phyloP scores from a whole-genome alignment of 139 green algal species.

The Mesotaenium endlicherianum region DNA sequence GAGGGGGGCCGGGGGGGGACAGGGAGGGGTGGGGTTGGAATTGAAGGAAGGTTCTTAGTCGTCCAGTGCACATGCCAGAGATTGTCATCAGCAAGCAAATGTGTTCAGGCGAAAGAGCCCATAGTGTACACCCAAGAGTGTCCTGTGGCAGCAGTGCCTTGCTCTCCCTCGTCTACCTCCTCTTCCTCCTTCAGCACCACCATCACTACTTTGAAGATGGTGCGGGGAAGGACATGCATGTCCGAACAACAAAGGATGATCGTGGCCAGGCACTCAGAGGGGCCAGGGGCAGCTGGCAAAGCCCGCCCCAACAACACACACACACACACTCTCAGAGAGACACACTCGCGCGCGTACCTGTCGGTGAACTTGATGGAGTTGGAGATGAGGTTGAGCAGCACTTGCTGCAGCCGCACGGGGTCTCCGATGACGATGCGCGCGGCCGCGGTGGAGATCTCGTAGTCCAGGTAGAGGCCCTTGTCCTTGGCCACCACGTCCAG shows the following conservation, averaged over 20 bases:
- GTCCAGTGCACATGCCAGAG: background rate
- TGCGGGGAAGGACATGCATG: background rate
- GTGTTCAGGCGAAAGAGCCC: too few relatives aligned
- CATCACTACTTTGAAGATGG: background rate
- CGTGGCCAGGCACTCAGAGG: background rate
- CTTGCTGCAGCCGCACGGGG: conserved; percentile 21
- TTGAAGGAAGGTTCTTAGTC: background rate
- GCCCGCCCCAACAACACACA: background rate
- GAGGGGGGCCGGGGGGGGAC: background rate
- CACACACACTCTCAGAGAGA: background rate
- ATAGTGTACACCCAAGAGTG: too few relatives aligned
- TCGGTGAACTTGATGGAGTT: conserved; percentile 44
- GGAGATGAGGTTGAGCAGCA: conserved; percentile 41
- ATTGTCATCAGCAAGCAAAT: background rate
- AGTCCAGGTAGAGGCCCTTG: conserved; percentile 23
- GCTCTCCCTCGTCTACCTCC: too few relatives aligned
- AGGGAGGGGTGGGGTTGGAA: background rate
- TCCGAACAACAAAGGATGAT: background rate
- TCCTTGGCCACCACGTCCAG: conserved; percentile 33
- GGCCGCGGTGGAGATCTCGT: background rate
- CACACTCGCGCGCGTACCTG: background rate
- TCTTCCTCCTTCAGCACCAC: background rate
- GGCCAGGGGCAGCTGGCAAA: background rate
- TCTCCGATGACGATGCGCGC: conserved; percentile 15
- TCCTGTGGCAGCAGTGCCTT: too few relatives aligned